phyloP scores from a whole-genome alignment of 2,329 filamentous ascomycete genomes.

The Colletotrichum karsti region DNA sequence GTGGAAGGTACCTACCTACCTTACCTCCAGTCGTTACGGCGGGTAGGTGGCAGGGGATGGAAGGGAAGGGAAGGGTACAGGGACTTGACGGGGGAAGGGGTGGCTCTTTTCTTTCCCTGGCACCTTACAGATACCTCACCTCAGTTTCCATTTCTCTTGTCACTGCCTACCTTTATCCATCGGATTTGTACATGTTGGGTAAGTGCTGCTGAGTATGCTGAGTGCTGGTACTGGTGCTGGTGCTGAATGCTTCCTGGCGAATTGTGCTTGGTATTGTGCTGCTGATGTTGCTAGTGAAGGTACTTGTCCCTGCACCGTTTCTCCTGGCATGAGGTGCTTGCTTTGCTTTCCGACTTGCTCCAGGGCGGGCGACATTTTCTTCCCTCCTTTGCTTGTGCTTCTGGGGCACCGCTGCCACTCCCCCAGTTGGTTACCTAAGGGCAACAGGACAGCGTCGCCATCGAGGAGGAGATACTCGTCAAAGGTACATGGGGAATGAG shows the following conservation, averaged over 20 bases:
- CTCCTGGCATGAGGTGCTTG: not conserved
- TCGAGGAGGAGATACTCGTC: not conserved
- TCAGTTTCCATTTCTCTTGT: too few relatives aligned
- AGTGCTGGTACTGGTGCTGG: not conserved
- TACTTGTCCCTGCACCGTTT: constrained; percentile 11
- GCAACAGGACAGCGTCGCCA: not conserved
- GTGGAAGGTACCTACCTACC: not conserved
- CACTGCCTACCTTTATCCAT: not conserved
- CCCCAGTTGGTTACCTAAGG: constrained; percentile 11
- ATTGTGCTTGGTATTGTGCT: too few relatives aligned
- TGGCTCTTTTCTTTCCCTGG: not conserved
- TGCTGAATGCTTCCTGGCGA: not conserved
- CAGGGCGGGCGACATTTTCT: not conserved
- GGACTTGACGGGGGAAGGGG: not conserved
- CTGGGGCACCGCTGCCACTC: constrained; percentile 1
- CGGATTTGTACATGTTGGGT: too few relatives aligned
- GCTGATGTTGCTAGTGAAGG: not conserved
- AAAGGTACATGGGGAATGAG: constrained; percentile 21
- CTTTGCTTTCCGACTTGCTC: not conserved
- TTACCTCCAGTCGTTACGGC: not conserved
- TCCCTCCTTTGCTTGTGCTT: not conserved
- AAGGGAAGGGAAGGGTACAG: constrained; percentile 7
- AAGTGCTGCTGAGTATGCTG: not conserved
- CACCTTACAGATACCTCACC: too few relatives aligned
- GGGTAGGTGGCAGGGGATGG: not conserved